Conservation (phyloP, 2,329 filamentous ascomycete genomes). For the Penicillium sp. region DNA sequence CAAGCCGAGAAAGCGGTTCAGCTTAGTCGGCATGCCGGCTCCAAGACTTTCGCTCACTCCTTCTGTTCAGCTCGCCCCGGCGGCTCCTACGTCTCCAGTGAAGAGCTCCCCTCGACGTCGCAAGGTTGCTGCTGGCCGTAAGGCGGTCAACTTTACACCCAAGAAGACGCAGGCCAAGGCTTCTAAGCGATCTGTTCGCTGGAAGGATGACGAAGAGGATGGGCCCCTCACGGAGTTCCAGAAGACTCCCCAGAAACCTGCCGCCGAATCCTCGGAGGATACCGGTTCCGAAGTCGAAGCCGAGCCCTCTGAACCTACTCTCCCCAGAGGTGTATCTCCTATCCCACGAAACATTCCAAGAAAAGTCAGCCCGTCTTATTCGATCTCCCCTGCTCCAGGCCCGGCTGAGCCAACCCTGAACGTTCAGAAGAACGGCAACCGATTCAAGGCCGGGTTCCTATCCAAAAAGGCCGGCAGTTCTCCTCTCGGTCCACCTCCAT, state of each 20-base stretch:
- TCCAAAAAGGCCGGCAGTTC: conserved; percentile 72
- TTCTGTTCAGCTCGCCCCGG: conserved; percentile 41
- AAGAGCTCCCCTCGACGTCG: conserved; percentile 82
- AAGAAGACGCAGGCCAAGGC: conserved; percentile 68
- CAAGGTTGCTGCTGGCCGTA: conserved; percentile 67
- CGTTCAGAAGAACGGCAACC: conserved; percentile 69
- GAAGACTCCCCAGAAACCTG: conserved; percentile 78
- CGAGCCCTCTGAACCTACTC: conserved; percentile 39
- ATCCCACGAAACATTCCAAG: conserved; percentile 52
- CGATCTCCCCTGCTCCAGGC: conserved; percentile 64
- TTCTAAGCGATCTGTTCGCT: conserved; percentile 80
- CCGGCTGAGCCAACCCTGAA: conserved; percentile 66
- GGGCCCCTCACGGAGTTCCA: conserved; percentile 89
- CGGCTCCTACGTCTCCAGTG: conserved; percentile 64
- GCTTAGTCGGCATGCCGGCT: conserved; percentile 43
- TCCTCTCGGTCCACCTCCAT: conserved; percentile 63
- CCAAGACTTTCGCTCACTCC: conserved; percentile 35
- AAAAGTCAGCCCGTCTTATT: conserved; percentile 47
- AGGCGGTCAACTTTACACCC: conserved; percentile 80
- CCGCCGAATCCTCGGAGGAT: conserved; percentile 63
- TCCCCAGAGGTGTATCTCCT: conserved; percentile 61
- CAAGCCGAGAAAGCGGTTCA: conserved; percentile 68
- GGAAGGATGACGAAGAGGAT: conserved; percentile 89
- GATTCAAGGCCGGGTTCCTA: conserved; percentile 89
- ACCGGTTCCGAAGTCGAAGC: conserved; percentile 60